Base-by-base conservation (phyloP, 2,329 filamentous ascomycete genomes). In the Fusarium pininemorale region DNA sequence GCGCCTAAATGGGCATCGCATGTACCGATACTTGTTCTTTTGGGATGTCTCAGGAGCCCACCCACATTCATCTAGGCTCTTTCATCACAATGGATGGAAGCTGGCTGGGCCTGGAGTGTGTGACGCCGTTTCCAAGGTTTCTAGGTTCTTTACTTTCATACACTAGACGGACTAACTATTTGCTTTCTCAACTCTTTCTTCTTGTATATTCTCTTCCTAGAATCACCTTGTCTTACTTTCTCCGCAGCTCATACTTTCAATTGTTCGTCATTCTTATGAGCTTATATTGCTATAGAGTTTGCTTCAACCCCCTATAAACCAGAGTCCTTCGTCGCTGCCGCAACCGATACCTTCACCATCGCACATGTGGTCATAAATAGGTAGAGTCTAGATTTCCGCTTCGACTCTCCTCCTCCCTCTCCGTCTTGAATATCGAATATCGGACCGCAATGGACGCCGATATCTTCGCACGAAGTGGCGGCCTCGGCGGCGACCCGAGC, bases 311-410 rank as follows among this genome's bases (percentile, higher is more conserved):
- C 72, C 32, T 75, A 67, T 48, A 62, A 60, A 39, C 48, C 26
- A 63, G n/a, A 41, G 42, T 59, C 65, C 70, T 63, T 69, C 70
- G 70, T 75, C 76, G 66, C 73, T 73, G 62, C 69, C 76, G 63
- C 73, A 77, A 73, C 66, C 70, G 44, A 56, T 56, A 32, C 47
- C 54, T 35, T 76, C 60, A 42, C 54, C 57, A 63, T 73, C 66
- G 63, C 75, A 77, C 76, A 78, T 78, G 76, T 76, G 72, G 74
- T 75, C 74, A 57, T 77, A 69, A 78, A 55, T 63, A 26, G 24
- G 24, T 26, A 51, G 48, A 37, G 45, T 54, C 45, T 68, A 65
- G 51, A 63, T 63, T 57, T 74, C 54, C 70, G 35, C 48, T 41
- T 66, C 72, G 58, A 70, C 41, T 57, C 63, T 58, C 47, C 54